Evolutionary conservation across 1,284 basidiomycete genomes (phyloP).

Genomic region (Lentinula novae-zelandiae): DNA sequence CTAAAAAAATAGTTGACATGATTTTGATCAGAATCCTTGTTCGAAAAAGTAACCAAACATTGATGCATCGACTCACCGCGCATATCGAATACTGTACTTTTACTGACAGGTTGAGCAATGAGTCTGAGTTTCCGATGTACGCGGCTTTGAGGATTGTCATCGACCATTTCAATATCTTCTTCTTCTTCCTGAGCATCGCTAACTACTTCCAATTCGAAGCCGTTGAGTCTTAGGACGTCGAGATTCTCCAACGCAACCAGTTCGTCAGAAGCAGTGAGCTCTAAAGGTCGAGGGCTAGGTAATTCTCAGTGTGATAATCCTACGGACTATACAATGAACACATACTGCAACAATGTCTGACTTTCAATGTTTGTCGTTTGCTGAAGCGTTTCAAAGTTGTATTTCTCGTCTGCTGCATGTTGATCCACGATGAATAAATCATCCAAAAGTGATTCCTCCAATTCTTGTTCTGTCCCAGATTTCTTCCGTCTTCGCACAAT

Average conservation of each 20-base stretch:
- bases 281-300: constrained; percentile 71
- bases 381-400: constrained; percentile 95
- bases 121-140: constrained; percentile 50
- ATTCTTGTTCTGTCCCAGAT: constrained; percentile 14
- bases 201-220: constrained; percentile 81
- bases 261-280: constrained; percentile 90
- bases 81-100: constrained; percentile 76
- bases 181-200: constrained; percentile 51
- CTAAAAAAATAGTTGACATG: constrained; percentile 35
- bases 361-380: constrained; percentile 83
- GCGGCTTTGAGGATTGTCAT: constrained; percentile 24
- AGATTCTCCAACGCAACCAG: constrained; percentile 86
- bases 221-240: constrained; percentile 78
- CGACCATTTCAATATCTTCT: constrained; percentile 32
- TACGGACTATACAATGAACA: constrained; percentile 10
- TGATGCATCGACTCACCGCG: constrained; percentile 33
- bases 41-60: too few relatives aligned
- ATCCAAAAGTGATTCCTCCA: constrained; percentile 43
- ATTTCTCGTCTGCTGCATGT: constrained; percentile 94
- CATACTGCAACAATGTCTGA: constrained; percentile 79
- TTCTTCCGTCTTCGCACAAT: constrained; percentile 63
- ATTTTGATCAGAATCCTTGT: too few relatives aligned
- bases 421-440: constrained; percentile 95
- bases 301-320: background rate
- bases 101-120: constrained; percentile 87